Conservation (phyloP, 805 yeast species). For the Ogataea wickerhamii region DNA sequence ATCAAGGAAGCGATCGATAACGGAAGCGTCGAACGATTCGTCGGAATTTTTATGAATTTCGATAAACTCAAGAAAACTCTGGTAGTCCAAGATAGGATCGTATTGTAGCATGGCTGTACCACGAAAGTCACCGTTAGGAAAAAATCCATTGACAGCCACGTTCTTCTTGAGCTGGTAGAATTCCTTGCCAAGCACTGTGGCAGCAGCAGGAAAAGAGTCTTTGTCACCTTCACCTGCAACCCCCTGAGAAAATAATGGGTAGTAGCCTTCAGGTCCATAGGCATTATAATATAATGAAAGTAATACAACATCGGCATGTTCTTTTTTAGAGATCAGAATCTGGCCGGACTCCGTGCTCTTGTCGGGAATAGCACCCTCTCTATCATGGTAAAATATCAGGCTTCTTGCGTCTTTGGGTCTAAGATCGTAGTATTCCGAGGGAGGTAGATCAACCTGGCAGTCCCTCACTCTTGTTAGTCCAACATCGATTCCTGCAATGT, state of each 20-base stretch:
- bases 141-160: conserved; percentile 46
- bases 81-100: conserved; percentile 40
- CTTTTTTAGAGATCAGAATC: conserved; percentile 50
- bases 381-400: conserved; percentile 51
- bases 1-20: conserved; percentile 19
- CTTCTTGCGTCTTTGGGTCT: conserved; percentile 16
- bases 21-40: conserved; percentile 13
- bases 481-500: conserved; percentile 45
- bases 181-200: conserved; percentile 44
- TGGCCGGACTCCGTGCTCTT: conserved; percentile 66
- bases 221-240: conserved; percentile 80
- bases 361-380: conserved; percentile 58
- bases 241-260: conserved; percentile 55
- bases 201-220: conserved; percentile 72
- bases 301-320: conserved; percentile 51
- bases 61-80: conserved; percentile 18
- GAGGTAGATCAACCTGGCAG: conserved; percentile 24
- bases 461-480: conserved; percentile 36
- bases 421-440: conserved; percentile 15
- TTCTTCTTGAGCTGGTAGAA: conserved; percentile 55
- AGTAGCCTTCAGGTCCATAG: conserved; percentile 57
- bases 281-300: conserved; percentile 57
- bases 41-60: conserved; percentile 18
- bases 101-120: conserved; percentile 51
- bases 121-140: conserved; percentile 29